Evolutionary conservation across 2,329 filamentous ascomycete genomes (phyloP).

Genomic region (Verticillium nonalfalfae): DNA sequence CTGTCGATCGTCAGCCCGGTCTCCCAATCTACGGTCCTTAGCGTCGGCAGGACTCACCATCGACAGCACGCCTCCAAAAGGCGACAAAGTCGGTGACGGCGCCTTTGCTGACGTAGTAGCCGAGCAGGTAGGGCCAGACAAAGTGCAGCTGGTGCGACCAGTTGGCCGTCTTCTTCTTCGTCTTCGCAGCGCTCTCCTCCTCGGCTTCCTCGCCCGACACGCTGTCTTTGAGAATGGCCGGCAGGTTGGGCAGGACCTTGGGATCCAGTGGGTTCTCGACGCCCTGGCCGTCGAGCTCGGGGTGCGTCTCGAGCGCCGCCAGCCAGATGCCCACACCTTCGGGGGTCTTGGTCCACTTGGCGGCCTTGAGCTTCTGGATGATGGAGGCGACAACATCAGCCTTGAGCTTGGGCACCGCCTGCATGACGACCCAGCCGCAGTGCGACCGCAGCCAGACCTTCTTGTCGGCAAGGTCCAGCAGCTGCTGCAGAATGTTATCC

Average conservation of each 20-base stretch:
- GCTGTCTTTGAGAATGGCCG: slow-evolving; percentile 74
- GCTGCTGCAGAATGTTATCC: slow-evolving; percentile 61
- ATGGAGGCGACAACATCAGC: slow-evolving; percentile 51
- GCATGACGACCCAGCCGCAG: slow-evolving; percentile 75
- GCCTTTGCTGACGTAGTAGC: slow-evolving; percentile 35
- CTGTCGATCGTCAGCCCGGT: slow-evolving; percentile 35
- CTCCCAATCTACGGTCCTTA: background rate
- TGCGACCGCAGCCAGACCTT: slow-evolving; percentile 88
- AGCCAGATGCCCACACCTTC: slow-evolving; percentile 91
- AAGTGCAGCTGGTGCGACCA: slow-evolving; percentile 81
- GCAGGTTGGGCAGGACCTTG: slow-evolving; percentile 62
- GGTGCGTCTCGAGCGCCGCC: slow-evolving; percentile 57
- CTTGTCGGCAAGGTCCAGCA: slow-evolving; percentile 69
- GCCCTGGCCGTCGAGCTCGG: slow-evolving; percentile 56
- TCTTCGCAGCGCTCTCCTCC: slow-evolving; percentile 19
- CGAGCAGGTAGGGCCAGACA: slow-evolving; percentile 78
- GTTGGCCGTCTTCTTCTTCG: slow-evolving; percentile 57
- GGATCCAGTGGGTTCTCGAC: slow-evolving; percentile 74
- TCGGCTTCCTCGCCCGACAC: slow-evolving; percentile 38
- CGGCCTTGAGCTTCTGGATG: slow-evolving; percentile 54
- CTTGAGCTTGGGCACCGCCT: slow-evolving; percentile 60
- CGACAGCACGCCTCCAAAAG: slow-evolving; percentile 83
- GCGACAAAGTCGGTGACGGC: slow-evolving; percentile 53
- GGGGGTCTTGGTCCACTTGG: slow-evolving; percentile 69
- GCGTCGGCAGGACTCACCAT: slow-evolving; percentile 52